Evolutionary conservation across 352 stramenopile species (phyloP).

Genomic region (Phytopythium delawarense): DNA sequence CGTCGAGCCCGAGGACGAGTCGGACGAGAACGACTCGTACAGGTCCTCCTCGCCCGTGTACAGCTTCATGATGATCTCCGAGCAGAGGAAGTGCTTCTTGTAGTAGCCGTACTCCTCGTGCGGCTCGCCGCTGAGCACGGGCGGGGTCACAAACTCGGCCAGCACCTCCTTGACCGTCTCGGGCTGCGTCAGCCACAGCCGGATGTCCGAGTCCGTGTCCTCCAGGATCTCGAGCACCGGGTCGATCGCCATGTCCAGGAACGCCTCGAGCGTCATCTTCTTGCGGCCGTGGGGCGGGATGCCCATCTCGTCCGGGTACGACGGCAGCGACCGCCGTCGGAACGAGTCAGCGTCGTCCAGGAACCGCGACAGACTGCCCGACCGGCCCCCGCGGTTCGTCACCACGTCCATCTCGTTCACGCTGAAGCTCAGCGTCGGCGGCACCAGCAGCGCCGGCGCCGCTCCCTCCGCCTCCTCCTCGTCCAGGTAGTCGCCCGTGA

Average conservation of each 20-base stretch:
- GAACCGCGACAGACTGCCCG: slow-evolving; percentile 76
- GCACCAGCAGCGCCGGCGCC: slow-evolving; percentile 21
- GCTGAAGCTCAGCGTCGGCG: slow-evolving; percentile 65
- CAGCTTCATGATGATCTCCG: slow-evolving; percentile 89
- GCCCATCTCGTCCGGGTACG: slow-evolving; percentile 65
- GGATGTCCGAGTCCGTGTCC: slow-evolving; percentile 82
- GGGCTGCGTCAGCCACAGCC: slow-evolving; percentile 76
- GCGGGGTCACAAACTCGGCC: slow-evolving; percentile 74
- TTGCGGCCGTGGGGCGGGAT: slow-evolving; percentile 44
- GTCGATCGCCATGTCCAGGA: slow-evolving; percentile 83
- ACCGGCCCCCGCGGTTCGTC: slow-evolving; percentile 64
- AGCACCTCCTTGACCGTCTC: slow-evolving; percentile 78
- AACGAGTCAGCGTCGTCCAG: slow-evolving; percentile 71
- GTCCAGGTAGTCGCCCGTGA: slow-evolving; percentile 27
- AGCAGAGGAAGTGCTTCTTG: slow-evolving; percentile 87
- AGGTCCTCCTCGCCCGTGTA: slow-evolving; percentile 86
- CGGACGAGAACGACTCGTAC: slow-evolving; percentile 86
- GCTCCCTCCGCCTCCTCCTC: slow-evolving; percentile 16
- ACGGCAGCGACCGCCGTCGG: slow-evolving; percentile 67
- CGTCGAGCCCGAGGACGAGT: slow-evolving; percentile 70
- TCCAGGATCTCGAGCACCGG: slow-evolving; percentile 83
- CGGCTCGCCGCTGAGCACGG: slow-evolving; percentile 62
- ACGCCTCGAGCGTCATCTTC: slow-evolving; percentile 57
- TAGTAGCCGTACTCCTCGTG: slow-evolving; percentile 89
- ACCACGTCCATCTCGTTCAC: slow-evolving; percentile 86